Evolutionary conservation across 495 filamentous ascomycete species (phyloP).

Genomic region (Tuber microsphaerosporum): DNA sequence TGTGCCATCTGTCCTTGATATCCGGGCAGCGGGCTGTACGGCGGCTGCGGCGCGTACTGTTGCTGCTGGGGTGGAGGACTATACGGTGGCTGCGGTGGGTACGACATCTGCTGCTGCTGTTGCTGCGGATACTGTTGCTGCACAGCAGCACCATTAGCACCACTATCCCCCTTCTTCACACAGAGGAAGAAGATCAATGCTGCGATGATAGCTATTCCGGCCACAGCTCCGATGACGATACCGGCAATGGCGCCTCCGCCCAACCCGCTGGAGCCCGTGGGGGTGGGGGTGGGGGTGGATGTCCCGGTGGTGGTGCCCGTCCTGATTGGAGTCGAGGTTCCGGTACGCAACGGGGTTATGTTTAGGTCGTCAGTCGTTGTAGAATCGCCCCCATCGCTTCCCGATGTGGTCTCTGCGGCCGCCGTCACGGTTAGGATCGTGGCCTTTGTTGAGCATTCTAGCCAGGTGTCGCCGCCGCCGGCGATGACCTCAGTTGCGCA

Average conservation of each 20-base stretch:
- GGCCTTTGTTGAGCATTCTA: background rate
- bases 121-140: background rate
- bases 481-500: constrained; percentile 13
- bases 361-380: background rate
- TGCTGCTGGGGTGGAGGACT: constrained; percentile 5
- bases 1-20: background rate
- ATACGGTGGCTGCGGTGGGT: background rate
- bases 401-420: background rate
- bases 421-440: background rate
- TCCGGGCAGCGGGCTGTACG: background rate
- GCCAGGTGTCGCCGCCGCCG: background rate
- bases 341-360: too few species aligned
- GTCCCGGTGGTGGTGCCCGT: background rate
- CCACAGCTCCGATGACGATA: constrained; percentile 14
- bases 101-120: background rate
- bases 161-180: background rate
- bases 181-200: constrained; percentile 10
- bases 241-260: constrained; percentile 12
- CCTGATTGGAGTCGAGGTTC: background rate
- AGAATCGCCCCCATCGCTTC: background rate
- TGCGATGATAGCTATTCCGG: constrained; percentile 7
- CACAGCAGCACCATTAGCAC: background rate
- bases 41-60: constrained; percentile 4
- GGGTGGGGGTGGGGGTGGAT: background rate
- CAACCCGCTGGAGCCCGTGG: background rate